Evolutionary conservation across 495 filamentous ascomycete species (phyloP), one percentile per base, ranked within the genome.

Genomic region (Saxispiralis lemnorum): DNA sequence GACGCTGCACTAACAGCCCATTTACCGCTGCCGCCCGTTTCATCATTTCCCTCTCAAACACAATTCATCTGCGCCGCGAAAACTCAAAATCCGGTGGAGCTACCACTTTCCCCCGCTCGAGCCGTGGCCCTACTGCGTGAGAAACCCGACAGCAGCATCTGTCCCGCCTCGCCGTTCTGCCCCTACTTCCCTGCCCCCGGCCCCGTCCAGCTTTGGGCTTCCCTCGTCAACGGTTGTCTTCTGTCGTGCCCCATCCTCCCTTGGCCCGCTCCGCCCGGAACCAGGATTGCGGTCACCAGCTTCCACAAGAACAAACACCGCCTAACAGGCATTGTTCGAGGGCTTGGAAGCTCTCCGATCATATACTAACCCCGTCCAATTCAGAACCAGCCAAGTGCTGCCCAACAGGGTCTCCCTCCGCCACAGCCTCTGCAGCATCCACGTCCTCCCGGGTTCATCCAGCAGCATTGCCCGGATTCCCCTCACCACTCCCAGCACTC

Each of bases 381-480:
- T n/a, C 49, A 62, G 59, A 57, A 64, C 58, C 61, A 61, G 45
- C 55, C 58, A 54, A 51, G 59, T 51, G 33, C 53, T 38, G 42
- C 41, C 17, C 54, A 56, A 47, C 57, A 61, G 44, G 61, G 58
- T 52, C 61, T 58, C 35, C 58, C 59, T 48, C 60, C 60, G 39
- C 59, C 60, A 36, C 52, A 60, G 38, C 59, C 58, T 31, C 53
- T 61, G 24, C 58, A 61, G 39, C 58, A 62, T 39, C 48, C 58
- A 40, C 51, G 55, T 15, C 45, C 59, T 17, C 38, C 48, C 33
- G 51, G 52, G 9, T 48, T 61, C 46, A 40, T 51, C 43, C 59
- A 60, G 31, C 61, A 63, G 41, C 59, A 56, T 44, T 54, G 54
- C 19, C 56, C 61, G 20, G 56, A 59, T 43, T 61, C 61, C 10